Evolutionary conservation across 1,284 basidiomycete genomes (phyloP), one percentile per base, ranked within the genome.

Genomic region (Ustilago bromivora): DNA sequence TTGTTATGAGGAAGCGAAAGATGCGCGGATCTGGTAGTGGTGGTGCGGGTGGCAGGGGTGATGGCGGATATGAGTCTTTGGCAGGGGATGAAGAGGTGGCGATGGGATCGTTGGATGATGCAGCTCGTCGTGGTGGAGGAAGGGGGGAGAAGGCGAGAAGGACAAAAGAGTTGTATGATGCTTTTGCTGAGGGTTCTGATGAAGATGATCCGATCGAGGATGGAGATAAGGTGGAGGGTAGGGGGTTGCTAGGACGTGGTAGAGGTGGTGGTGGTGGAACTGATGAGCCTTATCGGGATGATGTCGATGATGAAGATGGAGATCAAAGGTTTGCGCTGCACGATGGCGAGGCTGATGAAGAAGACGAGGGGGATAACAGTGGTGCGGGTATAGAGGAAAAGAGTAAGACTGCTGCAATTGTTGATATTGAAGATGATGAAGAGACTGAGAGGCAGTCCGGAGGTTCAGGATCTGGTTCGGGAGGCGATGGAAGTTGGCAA

Each of bases 11-110:
- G 57, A 90, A 93, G 55, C 88, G 90, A 1, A 87, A 87, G 66
- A 88, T 86, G 47, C 88, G 87, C 47, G 86, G 73, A 28, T 82
- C 84, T 4, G 78, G 78, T 15, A 77, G 79, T 10, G 63, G 73
- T 28, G 76, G 51, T 11, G 81, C 59, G 2, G 64, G 71, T 8
- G 17, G 58, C 19, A 66, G 66, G 23, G 61, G 53, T 11, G 66
- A 66, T 31, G 76, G 90, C 3, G 89, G 89, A 23, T 97, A 97
- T 85, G 89, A 89, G 43, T 90, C 91, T 13, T 88, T 97, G 9
- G 90, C 88, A 10, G 87, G 81, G 0, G 90, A 90, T 36, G 93
- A 93, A 52, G 93, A 93, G 61, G 88, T 83, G 35, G 76, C 80
- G 15, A 84, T 86, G 85, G 82, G 82, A 53, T 74, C 80, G 58